Base-by-base conservation (phyloP, 176 grass and related monocot species). In the Carex myosuroides region DNA sequence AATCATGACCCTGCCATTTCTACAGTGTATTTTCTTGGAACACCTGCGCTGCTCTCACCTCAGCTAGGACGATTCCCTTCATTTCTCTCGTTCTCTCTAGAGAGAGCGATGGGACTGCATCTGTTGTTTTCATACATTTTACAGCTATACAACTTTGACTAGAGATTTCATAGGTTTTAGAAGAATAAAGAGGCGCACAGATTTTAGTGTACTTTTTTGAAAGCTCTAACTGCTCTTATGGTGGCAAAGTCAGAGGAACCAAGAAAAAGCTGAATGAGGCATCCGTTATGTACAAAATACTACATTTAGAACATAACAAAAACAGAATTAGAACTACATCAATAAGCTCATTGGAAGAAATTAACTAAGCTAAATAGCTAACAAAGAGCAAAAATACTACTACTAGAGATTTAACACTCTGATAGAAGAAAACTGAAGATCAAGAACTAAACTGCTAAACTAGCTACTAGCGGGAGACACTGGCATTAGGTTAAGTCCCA, bases 401-500 rank as follows among this genome's bases (percentile, higher is more conserved):
- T 53, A 83, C 73, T 77, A 56, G 73, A 26, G 71, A 76, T 76
- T 57, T 78, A 78, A 50, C 24, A 78, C 73, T 57, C 73, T 33
- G 21, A 68, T 22, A 68, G 13, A 26, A 44, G 12, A 35, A 67
- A 82, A 67, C 41, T 29, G 35, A 60, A 68, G 80, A 83, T 83
- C n/a, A 83, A 29, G 11, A 83, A 12, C 62, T 83, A 83, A 67
- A 52, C 0, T 46, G n/a, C 77, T 70, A 79, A 61, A 42, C 24
- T 65, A 76, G 6, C 79, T 93, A 84, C 67, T 89, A 80, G 84
- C 68, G 54, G 90, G 87, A 9, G 89, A 91, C 50, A 86, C 87
- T 20, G 86, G 85, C 87, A 86, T 88, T 6, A 93, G 29, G 70
- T 71, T 74, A 52, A 95, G 81, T 48, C 92, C 85, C 53, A 98